Conservation (phyloP, 2,329 filamentous ascomycete genomes). For the Aspergillus pseudotamarii region DNA sequence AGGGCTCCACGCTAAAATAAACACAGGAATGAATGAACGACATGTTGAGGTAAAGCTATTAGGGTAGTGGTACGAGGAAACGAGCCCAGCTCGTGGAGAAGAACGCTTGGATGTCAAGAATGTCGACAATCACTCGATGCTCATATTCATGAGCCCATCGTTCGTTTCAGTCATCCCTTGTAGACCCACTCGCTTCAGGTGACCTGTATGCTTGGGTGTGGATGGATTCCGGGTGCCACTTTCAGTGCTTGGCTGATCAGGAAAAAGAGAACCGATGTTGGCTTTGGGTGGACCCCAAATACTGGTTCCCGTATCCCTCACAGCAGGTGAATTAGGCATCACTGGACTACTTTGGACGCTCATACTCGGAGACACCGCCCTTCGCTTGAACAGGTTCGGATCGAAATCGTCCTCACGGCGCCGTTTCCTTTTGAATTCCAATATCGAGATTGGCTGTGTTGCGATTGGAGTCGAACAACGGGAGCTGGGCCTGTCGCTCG, state of each 20-base stretch:
- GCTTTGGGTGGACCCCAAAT: slow-evolving; percentile 74
- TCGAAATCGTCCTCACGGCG: slow-evolving; percentile 90
- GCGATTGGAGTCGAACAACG: slow-evolving; percentile 47
- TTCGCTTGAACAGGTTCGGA: slow-evolving; percentile 81
- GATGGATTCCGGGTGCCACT: slow-evolving; percentile 57
- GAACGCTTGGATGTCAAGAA: neutral
- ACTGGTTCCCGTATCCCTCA: slow-evolving; percentile 62
- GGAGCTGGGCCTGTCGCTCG: slow-evolving; percentile 39
- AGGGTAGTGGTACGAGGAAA: neutral
- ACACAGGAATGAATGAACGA: neutral
- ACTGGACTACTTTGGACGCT: slow-evolving; percentile 89
- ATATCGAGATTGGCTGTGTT: slow-evolving; percentile 56
- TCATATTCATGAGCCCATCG: slow-evolving; percentile 95
- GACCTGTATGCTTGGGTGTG: slow-evolving; percentile 48
- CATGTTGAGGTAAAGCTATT: neutral
- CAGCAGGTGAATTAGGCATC: slow-evolving; percentile 76
- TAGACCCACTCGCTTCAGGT: slow-evolving; percentile 68
- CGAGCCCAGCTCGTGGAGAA: slow-evolving; percentile 16
- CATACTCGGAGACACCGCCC: slow-evolving; percentile 88
- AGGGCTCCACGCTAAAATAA: neutral
- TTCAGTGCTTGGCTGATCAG: slow-evolving; percentile 51
- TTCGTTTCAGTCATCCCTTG: slow-evolving; percentile 97
- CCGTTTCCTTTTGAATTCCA: slow-evolving; percentile 78
- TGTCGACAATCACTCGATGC: slow-evolving; percentile 70
- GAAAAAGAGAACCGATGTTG: slow-evolving; percentile 55